phyloP scores from a whole-genome alignment of 2,329 filamentous ascomycete species.

The Colletotrichum sp. region DNA sequence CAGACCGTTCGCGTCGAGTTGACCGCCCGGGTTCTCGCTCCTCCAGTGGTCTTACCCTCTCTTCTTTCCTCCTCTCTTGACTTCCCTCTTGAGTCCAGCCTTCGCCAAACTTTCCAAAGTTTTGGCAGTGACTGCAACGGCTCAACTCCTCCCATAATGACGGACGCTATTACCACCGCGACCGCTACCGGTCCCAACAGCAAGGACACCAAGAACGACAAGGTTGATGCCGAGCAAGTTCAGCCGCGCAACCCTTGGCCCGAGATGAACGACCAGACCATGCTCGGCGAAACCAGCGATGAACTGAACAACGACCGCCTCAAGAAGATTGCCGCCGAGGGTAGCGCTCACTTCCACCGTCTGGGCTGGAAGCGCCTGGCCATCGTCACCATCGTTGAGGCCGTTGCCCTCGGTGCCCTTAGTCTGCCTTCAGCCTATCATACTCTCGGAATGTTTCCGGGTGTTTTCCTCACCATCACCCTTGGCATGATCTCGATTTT shows the following conservation, averaged over 20 bases:
- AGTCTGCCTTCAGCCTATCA: constrained; percentile 58
- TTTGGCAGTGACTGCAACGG: background rate
- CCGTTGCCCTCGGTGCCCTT: constrained; percentile 59
- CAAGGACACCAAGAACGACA: constrained; percentile 6
- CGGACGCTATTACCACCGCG: constrained; percentile 9
- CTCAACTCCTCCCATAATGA: background rate
- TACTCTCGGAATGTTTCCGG: constrained; percentile 58
- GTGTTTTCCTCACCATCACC: constrained; percentile 45
- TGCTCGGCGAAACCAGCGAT: constrained; percentile 25
- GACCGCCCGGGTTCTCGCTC: background rate
- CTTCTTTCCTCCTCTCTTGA: background rate
- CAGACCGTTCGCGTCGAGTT: background rate
- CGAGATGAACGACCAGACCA: constrained; percentile 8
- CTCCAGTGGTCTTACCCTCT: background rate
- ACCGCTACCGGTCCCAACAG: background rate
- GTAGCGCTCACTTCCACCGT: constrained; percentile 53
- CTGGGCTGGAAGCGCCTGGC: constrained; percentile 65
- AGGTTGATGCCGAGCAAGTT: constrained; percentile 7
- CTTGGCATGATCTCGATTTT: constrained; percentile 53
- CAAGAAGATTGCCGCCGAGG: constrained; percentile 50
- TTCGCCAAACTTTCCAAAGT: background rate
- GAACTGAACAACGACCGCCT: constrained; percentile 44
- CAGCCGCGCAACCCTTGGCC: constrained; percentile 14
- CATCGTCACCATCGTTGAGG: constrained; percentile 60
- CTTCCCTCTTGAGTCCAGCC: background rate